Evolutionary conservation across 1,139 yeast genomes (phyloP), one percentile per base, ranked within the genome.

Genomic region (Lodderomyces oxycetoniae): DNA sequence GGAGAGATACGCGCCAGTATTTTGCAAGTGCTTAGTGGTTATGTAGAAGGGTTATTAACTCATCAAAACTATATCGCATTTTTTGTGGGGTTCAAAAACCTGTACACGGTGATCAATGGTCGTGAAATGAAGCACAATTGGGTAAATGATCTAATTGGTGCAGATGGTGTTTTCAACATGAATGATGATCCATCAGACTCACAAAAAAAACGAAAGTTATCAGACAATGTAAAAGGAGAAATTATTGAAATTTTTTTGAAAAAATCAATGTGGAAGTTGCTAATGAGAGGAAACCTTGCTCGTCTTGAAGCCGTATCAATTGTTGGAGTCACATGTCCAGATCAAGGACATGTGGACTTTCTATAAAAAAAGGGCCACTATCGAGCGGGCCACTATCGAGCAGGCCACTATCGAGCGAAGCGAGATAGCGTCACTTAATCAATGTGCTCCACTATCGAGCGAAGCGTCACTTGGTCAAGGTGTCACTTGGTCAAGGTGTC

Each of bases 91-190:
- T 48, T 66, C 20, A 41, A 42, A 6, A 53, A 57, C 22, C 54
- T 64, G 16, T 51, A 51, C 30, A 52, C 63, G 7, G 43, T 47
- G 2, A 63, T 67, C 4, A 67, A 68, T 46, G 68, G 68, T 1
- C 37, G 51, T 35, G 60, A 57, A 30, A 57, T 67, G 63, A 59
- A 56, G 38, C 48, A 47, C 9, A 44, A 43, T 26, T 68, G 74
- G 74, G 46, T 55, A 2, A 40, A 44, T 7, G 67, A 58, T 21
- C 47, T 64, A 10, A 41, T 63, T 3, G 54, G 49, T 3, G 16
- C 23, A 2, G 15, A 33, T 16, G 11, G 12, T 21, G 17, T 14
- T 6, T 23, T 21, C 4, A 26, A 12, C 3, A 3, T 22, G 8
- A 30, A 30, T 17, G 36, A 32, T 2, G 34, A 25, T 28, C 6